Evolutionary conservation across 208 protist genomes (phyloP).

Genomic region (Trypanosoma grayi): DNA sequence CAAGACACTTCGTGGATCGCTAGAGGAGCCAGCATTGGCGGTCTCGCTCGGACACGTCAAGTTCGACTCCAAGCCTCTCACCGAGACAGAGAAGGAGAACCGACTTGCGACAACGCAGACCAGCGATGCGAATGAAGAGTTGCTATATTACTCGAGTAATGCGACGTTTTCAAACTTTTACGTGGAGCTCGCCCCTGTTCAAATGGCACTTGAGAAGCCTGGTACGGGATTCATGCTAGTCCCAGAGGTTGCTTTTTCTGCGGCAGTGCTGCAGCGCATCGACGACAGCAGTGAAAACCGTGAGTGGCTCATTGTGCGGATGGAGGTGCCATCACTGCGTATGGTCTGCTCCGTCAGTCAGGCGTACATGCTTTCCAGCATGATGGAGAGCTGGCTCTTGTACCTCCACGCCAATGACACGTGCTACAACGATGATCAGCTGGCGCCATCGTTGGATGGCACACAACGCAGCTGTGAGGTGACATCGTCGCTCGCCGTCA

Average conservation of each 20-base stretch:
- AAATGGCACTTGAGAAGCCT: conserved; percentile 45
- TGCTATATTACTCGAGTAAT: conserved; percentile 70
- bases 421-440: neutral
- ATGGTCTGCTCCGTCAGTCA: conserved; percentile 71
- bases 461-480: neutral
- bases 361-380: conserved; percentile 61
- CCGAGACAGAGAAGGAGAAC: conserved; percentile 55
- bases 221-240: conserved; percentile 70
- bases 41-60: conserved; percentile 69
- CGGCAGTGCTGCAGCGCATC: conserved; percentile 73
- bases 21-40: conserved; percentile 50
- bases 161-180: conserved; percentile 74
- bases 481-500: neutral
- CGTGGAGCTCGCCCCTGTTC: conserved; percentile 72
- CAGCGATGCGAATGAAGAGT: conserved; percentile 40
- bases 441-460: neutral
- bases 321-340: conserved; percentile 61
- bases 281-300: conserved; percentile 36
- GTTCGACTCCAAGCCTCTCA: conserved; percentile 62
- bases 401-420: conserved; percentile 15
- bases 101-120: conserved; percentile 15
- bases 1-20: conserved; percentile 34
- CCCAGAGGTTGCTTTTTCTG: conserved; percentile 64
- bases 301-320: conserved; percentile 68
- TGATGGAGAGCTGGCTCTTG: conserved; percentile 73